Evolutionary conservation across 2,329 filamentous ascomycete species (phyloP).

Genomic region (Trichoderma semiorbis): DNA sequence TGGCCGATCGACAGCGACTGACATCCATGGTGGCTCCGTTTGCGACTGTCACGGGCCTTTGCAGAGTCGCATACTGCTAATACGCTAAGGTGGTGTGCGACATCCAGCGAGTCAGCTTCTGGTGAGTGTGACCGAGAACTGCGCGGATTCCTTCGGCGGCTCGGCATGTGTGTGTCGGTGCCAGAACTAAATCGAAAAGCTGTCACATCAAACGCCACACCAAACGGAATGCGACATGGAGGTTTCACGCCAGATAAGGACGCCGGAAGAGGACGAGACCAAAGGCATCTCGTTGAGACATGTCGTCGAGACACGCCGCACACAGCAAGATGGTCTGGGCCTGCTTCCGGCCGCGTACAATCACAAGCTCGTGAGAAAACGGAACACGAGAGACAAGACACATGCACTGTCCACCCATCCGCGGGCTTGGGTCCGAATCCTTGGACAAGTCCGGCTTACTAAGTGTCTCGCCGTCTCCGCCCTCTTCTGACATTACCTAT

Average conservation of each 20-base stretch:
- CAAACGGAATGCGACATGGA: neutral
- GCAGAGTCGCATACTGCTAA: neutral
- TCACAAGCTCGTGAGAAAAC: conserved; percentile 11
- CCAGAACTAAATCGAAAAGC: neutral
- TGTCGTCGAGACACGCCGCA: neutral
- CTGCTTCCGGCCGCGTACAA: neutral
- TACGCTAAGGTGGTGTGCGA: conserved; percentile 8
- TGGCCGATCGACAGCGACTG: neutral
- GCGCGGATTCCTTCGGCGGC: neutral
- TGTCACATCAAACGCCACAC: neutral
- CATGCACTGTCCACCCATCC: conserved; percentile 3
- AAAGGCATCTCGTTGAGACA: neutral
- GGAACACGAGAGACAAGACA: neutral
- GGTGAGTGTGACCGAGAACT: neutral
- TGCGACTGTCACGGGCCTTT: conserved; percentile 1
- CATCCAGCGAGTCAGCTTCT: conserved; percentile 5
- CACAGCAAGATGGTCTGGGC: neutral
- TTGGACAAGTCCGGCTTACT: conserved; percentile 12
- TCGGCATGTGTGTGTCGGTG: neutral
- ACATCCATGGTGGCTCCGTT: neutral
- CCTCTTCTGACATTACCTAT: neutral
- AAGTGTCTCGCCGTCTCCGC: conserved; percentile 11
- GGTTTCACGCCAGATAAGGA: neutral
- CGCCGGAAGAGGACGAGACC: neutral
- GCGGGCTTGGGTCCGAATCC: conserved; percentile 6